Evolutionary conservation across 1,284 basidiomycete species (phyloP), one percentile per base, ranked within the genome.

Genomic region (Prillingera fragicola): DNA sequence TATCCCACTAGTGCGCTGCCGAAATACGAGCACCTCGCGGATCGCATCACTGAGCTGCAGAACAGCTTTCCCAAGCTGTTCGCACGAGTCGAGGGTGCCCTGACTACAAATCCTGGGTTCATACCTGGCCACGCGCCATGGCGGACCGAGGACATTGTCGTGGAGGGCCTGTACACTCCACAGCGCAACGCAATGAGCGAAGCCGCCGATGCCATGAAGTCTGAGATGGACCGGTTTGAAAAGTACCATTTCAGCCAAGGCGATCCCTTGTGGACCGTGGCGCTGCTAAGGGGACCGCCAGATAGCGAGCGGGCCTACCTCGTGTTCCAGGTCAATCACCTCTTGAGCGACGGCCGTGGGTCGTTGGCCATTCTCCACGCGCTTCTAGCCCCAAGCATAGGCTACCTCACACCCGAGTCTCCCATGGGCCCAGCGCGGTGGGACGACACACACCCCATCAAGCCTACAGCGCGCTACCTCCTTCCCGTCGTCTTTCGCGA

Each of bases 221-320:
- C 15, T 13, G 27, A 31, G 14, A 25, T 27, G 1, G 18, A 8
- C 7, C 22, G 17, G 8, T 41, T 41, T 17, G 39, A 41, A 32
- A 18, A 17, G 10, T 25, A 22, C 26, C 18, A 21, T 8, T 38
- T 19, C 13, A 23, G 31, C 36, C 25, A 22, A 6, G n/a, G 26
- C 26, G 13, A 31, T n/a, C 41, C 45, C 0, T 32, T 47, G 41
- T 50, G 47, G 52, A 17, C 37, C 23, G 38, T 54, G 13, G 17
- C 24, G 13, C 19, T n/a, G 12, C 19, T 32, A 12, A 22, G 22
- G 3, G 24, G 21, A 1, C 14, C n/a, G 18, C 33, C 33, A 14
- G n/a, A 8, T 8, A 14, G 18, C 33, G 36, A 77, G 73, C 33
- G 29, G 2, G 40, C 40, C 1, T 52, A 48, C 28, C 34, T 52